A percentile compares a stretch with the other conserved stretches of the same genome.
These are phyloP conservation scores for Kwoniella sp. DNA, from an alignment of 768 basidiomycete species.

Conservation along the genomic window DNA sequence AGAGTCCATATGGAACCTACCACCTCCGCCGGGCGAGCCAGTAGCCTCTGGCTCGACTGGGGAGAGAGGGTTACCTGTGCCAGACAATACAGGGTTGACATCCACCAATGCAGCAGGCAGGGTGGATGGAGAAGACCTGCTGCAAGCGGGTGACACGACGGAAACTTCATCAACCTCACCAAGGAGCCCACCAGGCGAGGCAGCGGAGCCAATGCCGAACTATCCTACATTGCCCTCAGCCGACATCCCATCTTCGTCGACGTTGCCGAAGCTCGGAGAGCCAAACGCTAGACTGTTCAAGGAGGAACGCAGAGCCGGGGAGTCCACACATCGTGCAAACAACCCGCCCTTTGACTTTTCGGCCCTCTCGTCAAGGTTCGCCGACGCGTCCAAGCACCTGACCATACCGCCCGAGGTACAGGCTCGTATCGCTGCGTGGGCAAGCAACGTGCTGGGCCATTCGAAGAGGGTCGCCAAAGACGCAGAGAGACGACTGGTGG, in stretches of 20 bases:
- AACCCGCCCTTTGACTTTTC: not conserved
- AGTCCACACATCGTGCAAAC: no score
- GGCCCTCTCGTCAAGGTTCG: not conserved
- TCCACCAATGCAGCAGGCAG: no score
- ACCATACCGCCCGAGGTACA: constrained; percentile 7
- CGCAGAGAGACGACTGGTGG: constrained; percentile 57
- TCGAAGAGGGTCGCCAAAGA: constrained; percentile 60
- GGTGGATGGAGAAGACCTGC: no score
- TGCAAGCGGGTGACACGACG: no score
- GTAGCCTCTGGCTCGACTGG: not conserved
- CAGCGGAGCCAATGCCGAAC: not conserved
- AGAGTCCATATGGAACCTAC: not conserved
- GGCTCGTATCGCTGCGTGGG: constrained; percentile 6
- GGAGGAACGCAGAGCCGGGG: no score
- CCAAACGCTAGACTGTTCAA: no score
- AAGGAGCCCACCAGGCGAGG: not conserved
- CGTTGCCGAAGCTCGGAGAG: not conserved
- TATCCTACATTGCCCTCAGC: constrained; percentile 3
- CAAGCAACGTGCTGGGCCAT: constrained; percentile 53
- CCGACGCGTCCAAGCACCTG: not conserved
- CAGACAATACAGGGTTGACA: not conserved
- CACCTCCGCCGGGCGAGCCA: not conserved
- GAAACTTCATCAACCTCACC: no score
- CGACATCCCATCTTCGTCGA: not conserved
- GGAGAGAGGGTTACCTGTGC: constrained; percentile 6